These are phyloP conservation scores for Solanum paucissectum DNA, from an alignment of 257 asterid genomes.

Conservation along the genomic window DNA sequence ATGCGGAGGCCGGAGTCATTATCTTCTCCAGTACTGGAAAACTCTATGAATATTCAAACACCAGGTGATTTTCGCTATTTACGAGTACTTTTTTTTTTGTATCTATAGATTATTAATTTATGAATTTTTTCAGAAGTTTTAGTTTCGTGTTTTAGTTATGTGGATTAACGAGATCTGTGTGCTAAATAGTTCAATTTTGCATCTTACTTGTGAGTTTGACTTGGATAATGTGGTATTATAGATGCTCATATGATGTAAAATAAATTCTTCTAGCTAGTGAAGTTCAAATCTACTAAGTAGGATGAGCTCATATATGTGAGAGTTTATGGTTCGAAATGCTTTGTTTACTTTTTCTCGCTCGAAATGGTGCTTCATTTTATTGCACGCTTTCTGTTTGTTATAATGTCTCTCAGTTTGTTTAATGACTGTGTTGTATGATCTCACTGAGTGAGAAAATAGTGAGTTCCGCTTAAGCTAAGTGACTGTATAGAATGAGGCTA, in stretches of 20 bases:
- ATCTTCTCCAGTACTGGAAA: constrained; percentile 36
- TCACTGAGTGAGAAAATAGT: not conserved
- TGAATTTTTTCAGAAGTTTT: not conserved
- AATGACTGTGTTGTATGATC: not conserved
- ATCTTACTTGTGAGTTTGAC: not conserved
- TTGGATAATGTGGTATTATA: not conserved
- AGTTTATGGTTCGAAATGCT: not conserved
- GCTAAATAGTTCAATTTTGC: not conserved
- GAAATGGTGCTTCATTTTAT: not conserved
- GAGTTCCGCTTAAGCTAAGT: not conserved
- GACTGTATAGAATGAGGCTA: not conserved
- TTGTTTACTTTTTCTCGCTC: not conserved
- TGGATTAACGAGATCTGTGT: not conserved
- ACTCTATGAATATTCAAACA: constrained; percentile 26
- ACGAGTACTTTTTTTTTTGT: not conserved
- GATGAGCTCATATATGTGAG: not conserved
- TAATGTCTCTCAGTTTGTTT: not conserved
- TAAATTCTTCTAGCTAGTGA: not conserved
- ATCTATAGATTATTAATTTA: not conserved
- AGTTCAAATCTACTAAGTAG: not conserved
- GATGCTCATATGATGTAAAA: not conserved
- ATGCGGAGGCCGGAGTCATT: constrained; percentile 36
- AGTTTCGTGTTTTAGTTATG: not conserved
- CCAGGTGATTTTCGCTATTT: constrained; percentile 23
- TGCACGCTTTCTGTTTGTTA: not conserved